Base-by-base conservation (phyloP, 805 yeast genomes). In the Debaryomyces castellii region DNA sequence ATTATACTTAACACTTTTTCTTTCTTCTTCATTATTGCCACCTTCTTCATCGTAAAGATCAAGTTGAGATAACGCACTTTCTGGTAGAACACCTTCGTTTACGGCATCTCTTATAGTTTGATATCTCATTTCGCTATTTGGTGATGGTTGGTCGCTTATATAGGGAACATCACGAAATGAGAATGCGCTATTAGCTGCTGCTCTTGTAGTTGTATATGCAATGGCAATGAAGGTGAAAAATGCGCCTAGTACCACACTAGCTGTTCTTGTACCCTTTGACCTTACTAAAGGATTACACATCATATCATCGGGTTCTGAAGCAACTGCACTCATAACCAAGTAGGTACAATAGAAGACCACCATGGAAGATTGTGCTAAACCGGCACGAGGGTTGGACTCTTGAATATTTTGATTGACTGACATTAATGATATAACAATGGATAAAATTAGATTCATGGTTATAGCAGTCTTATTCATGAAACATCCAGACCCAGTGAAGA, bases 141-240 rank as follows among this genome's bases (percentile, higher is more conserved):
- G 49, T 4, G 51, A 25, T 3, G 87, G 87, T 51, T 78, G 78
- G 1, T 76, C 63, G 21, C 59, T 69, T 66, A 52, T 49, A 69
- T 60, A 40, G n/a, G 79, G 75, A 53, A 73, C 72, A 35, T 60
- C 67, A 37, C 63, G 68, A 49, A 46, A 79, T 24, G 42, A 30
- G 77, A 64, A 78, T 66, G 72, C 69, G 3, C 73, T 55, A 51
- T 68, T 66, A 33, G 92, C 90, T 4, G 97, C 99, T 0, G 98
- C 99, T 52, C 98, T 80, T 1, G 97, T 90, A 0, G 99, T 94
- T 1, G 99, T 94, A 63, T 94, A 95, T 0, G 97, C 97, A 51
- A 94, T 87, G 0, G 99, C 97, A 43, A 89, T 75, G 59, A 94
- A 89, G 0, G 99, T 94, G 71, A 95, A 90, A 14, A 90, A 68